Percentiles rank a stretch among this genome's conserved stretches.
Conservation (phyloP, 257 asterid species). For the Ballota nigra region DNA sequence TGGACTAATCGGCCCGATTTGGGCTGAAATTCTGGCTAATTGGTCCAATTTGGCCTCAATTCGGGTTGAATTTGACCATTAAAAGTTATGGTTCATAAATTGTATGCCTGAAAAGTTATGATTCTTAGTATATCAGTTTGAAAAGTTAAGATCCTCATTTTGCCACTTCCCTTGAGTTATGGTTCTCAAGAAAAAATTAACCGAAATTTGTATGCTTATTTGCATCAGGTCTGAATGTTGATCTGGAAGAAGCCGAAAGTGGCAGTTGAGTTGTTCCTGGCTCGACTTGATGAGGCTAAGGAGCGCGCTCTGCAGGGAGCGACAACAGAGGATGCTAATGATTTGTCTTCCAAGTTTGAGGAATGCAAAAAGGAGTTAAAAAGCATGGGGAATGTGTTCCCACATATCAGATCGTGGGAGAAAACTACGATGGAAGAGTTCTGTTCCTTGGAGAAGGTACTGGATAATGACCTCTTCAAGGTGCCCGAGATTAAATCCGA, state of each 20-base stretch:
- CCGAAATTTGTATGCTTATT: background rate
- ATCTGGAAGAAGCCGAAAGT: background rate
- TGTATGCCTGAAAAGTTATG: too few relatives aligned
- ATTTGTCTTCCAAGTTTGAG: background rate
- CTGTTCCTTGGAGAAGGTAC: background rate
- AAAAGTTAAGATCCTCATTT: too few relatives aligned
- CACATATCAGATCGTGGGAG: slow-evolving; percentile 2
- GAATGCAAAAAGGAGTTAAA: background rate
- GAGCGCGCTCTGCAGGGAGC: background rate
- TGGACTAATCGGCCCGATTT: too few relatives aligned
- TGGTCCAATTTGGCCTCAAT: too few relatives aligned
- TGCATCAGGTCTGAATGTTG: background rate
- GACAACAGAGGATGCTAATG: background rate
- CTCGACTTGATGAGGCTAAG: background rate
- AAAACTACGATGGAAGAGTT: background rate
- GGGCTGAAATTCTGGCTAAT: too few relatives aligned
- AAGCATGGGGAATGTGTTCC: background rate
- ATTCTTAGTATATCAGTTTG: too few relatives aligned
- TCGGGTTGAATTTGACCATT: too few relatives aligned
- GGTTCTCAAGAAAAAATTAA: too few relatives aligned
- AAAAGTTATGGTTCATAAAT: too few relatives aligned
- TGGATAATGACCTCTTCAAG: background rate
- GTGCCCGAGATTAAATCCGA: background rate
- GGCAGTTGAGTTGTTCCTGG: slow-evolving; percentile 8
- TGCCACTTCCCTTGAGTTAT: too few relatives aligned